A percentile compares a stretch with the other conserved stretches of the same genome.
Evolutionary conservation across 805 yeast species (phyloP).

Genomic region (Nakazawaea molendinolei): DNA sequence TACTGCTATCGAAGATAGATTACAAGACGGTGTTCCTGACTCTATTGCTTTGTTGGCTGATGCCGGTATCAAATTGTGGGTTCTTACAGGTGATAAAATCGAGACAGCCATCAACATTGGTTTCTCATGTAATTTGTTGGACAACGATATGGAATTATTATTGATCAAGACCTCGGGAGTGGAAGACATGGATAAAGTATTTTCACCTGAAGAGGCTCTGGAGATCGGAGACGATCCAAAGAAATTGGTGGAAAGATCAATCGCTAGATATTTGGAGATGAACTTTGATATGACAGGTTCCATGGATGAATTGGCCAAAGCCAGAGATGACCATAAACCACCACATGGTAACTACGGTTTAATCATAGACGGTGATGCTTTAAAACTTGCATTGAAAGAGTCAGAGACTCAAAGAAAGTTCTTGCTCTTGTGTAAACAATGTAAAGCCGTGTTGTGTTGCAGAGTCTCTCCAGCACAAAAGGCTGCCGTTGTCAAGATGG

Average conservation of each 20-base stretch:
- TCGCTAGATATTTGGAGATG: slow-evolving; percentile 41
- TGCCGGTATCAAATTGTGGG: slow-evolving; percentile 82
- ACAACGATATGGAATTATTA: slow-evolving; percentile 60
- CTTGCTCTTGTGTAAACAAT: slow-evolving; percentile 64
- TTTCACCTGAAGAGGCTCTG: slow-evolving; percentile 1
- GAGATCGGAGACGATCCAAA: slow-evolving; percentile 5
- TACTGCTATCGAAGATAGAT: slow-evolving; percentile 75
- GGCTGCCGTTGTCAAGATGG: slow-evolving; percentile 66
- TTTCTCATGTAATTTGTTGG: slow-evolving; percentile 66
- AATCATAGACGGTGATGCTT: slow-evolving; percentile 65
- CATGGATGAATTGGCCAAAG: slow-evolving; percentile 36
- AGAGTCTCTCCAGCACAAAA: slow-evolving; percentile 82
- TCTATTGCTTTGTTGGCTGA: slow-evolving; percentile 57
- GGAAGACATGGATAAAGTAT: slow-evolving; percentile 18
- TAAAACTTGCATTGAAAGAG: slow-evolving; percentile 37
- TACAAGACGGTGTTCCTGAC: slow-evolving; percentile 75
- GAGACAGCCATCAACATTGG: slow-evolving; percentile 85
- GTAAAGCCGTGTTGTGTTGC: slow-evolving; percentile 75
- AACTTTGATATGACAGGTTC: slow-evolving; percentile 40
- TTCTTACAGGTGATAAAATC: slow-evolving; percentile 74
- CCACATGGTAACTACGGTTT: slow-evolving; percentile 54
- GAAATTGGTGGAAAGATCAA: slow-evolving; percentile 23
- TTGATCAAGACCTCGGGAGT: slow-evolving; percentile 40
- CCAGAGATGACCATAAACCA: slow-evolving; percentile 57
- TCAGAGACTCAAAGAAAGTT: slow-evolving; percentile 39